Base-by-base conservation (phyloP, 2,329 filamentous ascomycete genomes). In the Venturia aucupariae region DNA sequence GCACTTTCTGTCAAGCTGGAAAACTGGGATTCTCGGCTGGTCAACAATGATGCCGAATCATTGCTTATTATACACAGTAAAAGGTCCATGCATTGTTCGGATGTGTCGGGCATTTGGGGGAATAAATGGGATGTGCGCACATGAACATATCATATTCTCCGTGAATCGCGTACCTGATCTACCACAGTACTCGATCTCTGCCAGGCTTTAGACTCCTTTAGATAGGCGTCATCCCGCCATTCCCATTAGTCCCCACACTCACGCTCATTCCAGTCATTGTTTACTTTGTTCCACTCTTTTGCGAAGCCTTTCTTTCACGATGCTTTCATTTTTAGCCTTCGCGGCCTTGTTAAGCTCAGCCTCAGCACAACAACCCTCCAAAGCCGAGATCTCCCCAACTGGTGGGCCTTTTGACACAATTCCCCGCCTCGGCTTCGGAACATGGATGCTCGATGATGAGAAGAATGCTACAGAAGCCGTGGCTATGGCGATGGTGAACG, bases 401-500 rank as follows among this genome's bases (percentile, higher is more conserved):
- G 44, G 44, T 15, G 51, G 46, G 3, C 62, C 46, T 5, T 30
- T 39, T 17, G 51, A 44, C 8, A 22, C 4, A 4, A 44, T 59
- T 35, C 62, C 48, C 19, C 32, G 27, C 4, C 66, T 77, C 3
- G 75, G 75, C 22, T 76, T 75, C 61, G 75, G 75, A 11, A 77
- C 75, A 1, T 77, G 75, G 73, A 75, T 75, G 59, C 67, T 76
- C 6, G 60, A 67, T 6, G 59, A 67, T 19, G 71, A 71, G 51
- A 68, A 69, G 22, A 76, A 75, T 66, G 71, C 72, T 46, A 72
- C 71, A 59, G 73, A 72, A 42, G 73, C 73, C 27, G 75, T 76
- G 2, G 74, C 74, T 2, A 68, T 69, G 61, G 75, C 75, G 4
- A 73, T 82, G 38, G 75, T 80, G 55, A 69, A 75, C 54, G 82